A percentile compares a stretch with the other conserved stretches of the same genome.
Conservation (phyloP, 1,139 yeast genomes). For the Lizanozyma gosingica region DNA sequence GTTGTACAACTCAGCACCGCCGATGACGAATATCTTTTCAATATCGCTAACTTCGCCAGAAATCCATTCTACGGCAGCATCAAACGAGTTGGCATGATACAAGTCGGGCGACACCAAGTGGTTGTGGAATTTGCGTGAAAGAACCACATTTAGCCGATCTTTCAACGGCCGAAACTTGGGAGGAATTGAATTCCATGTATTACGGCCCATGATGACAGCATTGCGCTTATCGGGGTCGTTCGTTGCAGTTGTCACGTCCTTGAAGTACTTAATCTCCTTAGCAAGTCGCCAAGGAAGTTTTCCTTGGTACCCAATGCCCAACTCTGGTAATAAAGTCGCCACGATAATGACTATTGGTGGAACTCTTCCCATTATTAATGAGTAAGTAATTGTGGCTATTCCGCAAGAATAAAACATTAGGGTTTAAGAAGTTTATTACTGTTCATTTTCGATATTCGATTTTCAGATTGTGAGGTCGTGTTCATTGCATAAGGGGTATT, state of each 20-base stretch:
- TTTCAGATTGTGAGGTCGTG: too few species aligned
- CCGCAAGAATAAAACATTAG: too few species aligned
- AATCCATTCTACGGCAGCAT: conserved; percentile 26
- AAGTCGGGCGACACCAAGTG: conserved; percentile 12
- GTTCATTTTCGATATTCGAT: too few species aligned
- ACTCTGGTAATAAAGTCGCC: conserved; percentile 72
- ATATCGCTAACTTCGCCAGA: conserved; percentile 14
- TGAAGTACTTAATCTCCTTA: conserved; percentile 80
- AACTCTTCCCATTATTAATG: background rate
- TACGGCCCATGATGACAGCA: conserved; percentile 93
- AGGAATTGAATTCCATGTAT: conserved; percentile 95
- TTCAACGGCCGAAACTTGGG: conserved; percentile 73
- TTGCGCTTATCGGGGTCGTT: conserved; percentile 32
- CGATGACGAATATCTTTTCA: conserved; percentile 70
- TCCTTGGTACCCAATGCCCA: conserved; percentile 83
- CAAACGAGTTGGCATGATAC: conserved; percentile 37
- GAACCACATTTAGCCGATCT: conserved; percentile 63
- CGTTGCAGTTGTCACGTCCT: conserved; percentile 50
- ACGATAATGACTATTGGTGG: conserved; percentile 54
- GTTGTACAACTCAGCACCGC: conserved; percentile 85
- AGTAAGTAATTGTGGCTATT: too few species aligned
- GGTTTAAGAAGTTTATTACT: too few species aligned
- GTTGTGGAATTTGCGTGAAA: conserved; percentile 39
- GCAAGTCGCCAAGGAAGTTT: conserved; percentile 81
- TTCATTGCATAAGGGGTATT: too few species aligned